Conservation (phyloP, 164 flowering plant genomes). For the grape (Vitis vinifera) region DNA sequence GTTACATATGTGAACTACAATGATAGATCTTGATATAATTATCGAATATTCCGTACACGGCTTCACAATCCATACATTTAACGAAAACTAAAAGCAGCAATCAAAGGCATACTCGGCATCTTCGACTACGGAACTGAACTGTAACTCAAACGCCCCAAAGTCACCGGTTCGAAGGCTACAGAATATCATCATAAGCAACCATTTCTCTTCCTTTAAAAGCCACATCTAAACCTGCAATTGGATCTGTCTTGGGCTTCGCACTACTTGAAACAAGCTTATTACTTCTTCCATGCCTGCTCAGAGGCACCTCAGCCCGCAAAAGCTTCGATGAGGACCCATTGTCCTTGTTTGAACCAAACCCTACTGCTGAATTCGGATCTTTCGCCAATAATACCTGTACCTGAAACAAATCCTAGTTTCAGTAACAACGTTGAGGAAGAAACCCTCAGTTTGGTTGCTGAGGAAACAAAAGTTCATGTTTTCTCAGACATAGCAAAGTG, state of each 20-base stretch:
- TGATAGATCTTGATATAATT: too few relatives aligned
- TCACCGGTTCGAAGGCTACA: slow-evolving; percentile 19
- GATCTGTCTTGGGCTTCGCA: slow-evolving; percentile 31
- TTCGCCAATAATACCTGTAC: slow-evolving; percentile 68
- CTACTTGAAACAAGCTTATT: slow-evolving; percentile 48
- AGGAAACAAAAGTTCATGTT: too few relatives aligned
- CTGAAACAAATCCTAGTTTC: slow-evolving; percentile 33
- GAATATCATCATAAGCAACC: slow-evolving; percentile 82
- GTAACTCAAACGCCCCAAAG: too few relatives aligned
- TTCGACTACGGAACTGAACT: too few relatives aligned
- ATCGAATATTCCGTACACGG: too few relatives aligned
- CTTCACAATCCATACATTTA: too few relatives aligned
- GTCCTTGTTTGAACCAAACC: slow-evolving; percentile 24
- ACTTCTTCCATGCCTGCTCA: slow-evolving; percentile 69
- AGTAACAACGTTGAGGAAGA: background rate
- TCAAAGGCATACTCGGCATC: background rate
- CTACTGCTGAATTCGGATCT: slow-evolving; percentile 62
- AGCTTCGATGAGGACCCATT: slow-evolving; percentile 45
- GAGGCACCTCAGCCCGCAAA: slow-evolving; percentile 63
- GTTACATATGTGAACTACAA: too few relatives aligned
- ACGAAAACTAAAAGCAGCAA: too few relatives aligned
- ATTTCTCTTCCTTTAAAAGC: slow-evolving; percentile 67
- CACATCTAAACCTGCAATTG: slow-evolving; percentile 21
- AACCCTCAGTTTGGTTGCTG: too few relatives aligned
- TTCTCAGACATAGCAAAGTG: too few relatives aligned